Base-by-base conservation (phyloP, 2,329 filamentous ascomycete species). In the Ceratocystis variospora region DNA sequence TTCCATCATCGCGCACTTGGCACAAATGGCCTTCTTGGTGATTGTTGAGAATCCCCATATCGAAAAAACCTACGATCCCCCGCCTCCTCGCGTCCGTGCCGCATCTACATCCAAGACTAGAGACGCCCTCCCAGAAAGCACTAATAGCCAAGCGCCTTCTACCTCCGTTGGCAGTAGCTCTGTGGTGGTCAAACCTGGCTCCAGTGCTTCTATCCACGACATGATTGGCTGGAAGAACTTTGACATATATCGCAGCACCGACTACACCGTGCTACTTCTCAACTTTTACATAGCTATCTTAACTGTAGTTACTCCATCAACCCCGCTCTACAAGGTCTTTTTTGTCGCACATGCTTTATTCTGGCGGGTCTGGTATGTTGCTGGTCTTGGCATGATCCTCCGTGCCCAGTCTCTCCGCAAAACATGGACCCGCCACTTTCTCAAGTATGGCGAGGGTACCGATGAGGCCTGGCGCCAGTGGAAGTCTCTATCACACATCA, bases 11-110 rank as follows among this genome's bases (percentile, higher is more conserved):
- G 94, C 93, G 68, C 94, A 99, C 78, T 85, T 91, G 71, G 90
- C 92, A 67, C 94, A 99, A 77, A 93, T 99, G 75, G 87, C 87
- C 68, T 99, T 99, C 79, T 81, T 99, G 70, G 85, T 90, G 64
- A 80, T 90, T 68, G 90, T 99, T 70, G 94, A 99, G 78, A 96
- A 95, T 73, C 94, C 94, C 64, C 94, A 99, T 73, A 99, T 99
- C 77, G 91, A 97, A 73, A 95, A 95, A 79, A 96, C 87, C 2
- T 99, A 99, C 80, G 96, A 96, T 73, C 85, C 91, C 44, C 92
- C 92, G 63, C 83, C 89, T 55, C 89, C 91, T 68, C 88, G 85
- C 75, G 82, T 81, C 75, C 80, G 78, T 70, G 76, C 75, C 61
- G 71, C 74, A 6, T 75, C 74, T 71, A 73, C 74, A 67, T 63